Evolutionary conservation across 2,329 filamentous ascomycete species (phyloP).

Genomic region (Fusarium pseudograminearum): DNA sequence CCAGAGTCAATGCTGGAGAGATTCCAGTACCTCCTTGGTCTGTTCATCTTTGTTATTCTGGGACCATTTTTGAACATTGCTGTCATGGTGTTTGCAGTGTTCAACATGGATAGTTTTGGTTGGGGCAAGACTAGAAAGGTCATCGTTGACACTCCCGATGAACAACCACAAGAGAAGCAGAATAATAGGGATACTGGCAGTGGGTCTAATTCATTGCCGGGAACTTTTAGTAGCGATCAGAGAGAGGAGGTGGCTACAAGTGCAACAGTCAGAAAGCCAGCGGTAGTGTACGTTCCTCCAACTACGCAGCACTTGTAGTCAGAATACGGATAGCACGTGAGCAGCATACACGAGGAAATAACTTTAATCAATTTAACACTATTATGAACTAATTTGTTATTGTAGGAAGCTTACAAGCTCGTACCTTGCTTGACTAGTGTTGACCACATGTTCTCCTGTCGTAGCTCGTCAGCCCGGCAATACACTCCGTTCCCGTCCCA

Average conservation of each 20-base stretch:
- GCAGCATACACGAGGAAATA: neutral
- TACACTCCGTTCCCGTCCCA: neutral
- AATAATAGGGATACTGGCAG: neutral
- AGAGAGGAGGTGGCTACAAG: conserved; percentile 1
- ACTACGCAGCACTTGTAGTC: neutral
- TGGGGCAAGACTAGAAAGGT: conserved; percentile 47
- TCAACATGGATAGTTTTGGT: conserved; percentile 47
- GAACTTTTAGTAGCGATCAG: neutral
- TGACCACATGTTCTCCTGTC: neutral
- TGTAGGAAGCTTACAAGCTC: neutral
- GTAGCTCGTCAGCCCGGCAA: neutral
- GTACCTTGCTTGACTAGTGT: neutral
- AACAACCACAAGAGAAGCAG: conserved; percentile 18
- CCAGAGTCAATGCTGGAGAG: conserved; percentile 41
- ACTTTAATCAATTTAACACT: neutral
- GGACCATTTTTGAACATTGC: conserved; percentile 46
- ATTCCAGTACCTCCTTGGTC: conserved; percentile 38
- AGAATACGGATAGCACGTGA: neutral
- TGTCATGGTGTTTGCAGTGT: conserved; percentile 46
- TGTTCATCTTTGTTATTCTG: conserved; percentile 40
- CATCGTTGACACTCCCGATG: conserved; percentile 19
- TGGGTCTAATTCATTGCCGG: neutral
- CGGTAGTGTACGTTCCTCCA: conserved; percentile 22
- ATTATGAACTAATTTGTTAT: neutral
- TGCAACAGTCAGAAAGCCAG: conserved; percentile 4